Evolutionary conservation across 345 rosid species (phyloP), one percentile per base, ranked within the genome.

Genomic region (Melaleuca quinquenervia): DNA sequence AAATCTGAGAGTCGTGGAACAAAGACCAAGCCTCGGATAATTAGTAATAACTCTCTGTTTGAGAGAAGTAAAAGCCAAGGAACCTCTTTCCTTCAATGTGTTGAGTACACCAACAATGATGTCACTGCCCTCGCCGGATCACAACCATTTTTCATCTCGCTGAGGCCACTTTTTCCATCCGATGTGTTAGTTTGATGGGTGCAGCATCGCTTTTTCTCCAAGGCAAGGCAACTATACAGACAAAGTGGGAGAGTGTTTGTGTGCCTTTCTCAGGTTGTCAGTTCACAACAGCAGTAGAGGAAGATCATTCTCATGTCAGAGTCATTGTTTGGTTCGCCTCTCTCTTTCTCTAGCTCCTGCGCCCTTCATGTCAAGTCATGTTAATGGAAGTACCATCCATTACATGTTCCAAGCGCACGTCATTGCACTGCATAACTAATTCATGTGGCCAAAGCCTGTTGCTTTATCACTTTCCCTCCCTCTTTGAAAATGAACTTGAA

Each of bases 1-100:
- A 49, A 70, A 16, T 36, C 41, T 18, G 26, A 32, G 62, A 45
- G 62, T 50, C 75, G 54, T 36, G 54, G 48, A 20, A 70, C 78
- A 32, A 24, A 70, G 78, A 45, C 58, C 51, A 84, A 20, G 45
- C 49, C 36, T 74, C 82, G 16, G 32, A 60, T 70, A 89, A 89
- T 54, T 82, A 86, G 85, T 82, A 55, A 41, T 55, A 44, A 84
- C 93, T 91, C 91, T 90, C 86, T 91, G 91, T 83, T 89, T 88
- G 92, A 84, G 93, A 91, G 87, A 91, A 91, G 93, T 91, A 87
- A 87, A 88, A 85, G 27, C 89, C 22, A 93, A 91, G 95, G 80
- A 86, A 93, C 58, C 85, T 82, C 44, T 51, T 82, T 51, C 36
- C 21, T 82, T 27, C 18, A 12, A 36, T 8, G 84, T 2, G 51